Conservation (phyloP, 441 rosid genomes). For the Sinapis alba region DNA sequence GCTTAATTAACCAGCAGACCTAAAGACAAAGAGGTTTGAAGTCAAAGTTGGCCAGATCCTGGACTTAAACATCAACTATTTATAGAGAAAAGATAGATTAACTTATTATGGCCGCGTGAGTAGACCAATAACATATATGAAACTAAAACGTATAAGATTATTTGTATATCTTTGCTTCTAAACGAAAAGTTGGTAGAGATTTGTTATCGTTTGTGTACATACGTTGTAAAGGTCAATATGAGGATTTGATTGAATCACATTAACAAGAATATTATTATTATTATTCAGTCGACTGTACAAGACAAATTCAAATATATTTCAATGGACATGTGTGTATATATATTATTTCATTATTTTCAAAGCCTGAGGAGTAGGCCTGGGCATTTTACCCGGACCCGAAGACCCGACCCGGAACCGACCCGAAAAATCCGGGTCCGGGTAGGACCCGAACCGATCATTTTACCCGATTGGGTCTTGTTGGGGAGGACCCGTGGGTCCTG, state of each 20-base stretch:
- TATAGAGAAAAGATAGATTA: neutral
- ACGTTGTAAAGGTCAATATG: neutral
- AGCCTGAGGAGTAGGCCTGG: neutral
- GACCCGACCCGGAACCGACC: too few relatives aligned
- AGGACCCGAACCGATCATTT: too few relatives aligned
- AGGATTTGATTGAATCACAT: neutral
- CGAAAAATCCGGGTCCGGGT: too few relatives aligned
- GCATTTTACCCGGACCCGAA: too few relatives aligned
- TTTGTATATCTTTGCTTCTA: neutral
- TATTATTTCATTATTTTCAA: neutral
- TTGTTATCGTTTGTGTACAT: neutral
- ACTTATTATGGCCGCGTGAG: neutral
- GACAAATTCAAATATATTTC: neutral
- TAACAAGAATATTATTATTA: neutral
- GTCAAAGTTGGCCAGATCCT: neutral
- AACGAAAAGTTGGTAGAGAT: too few relatives aligned
- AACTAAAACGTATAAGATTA: neutral
- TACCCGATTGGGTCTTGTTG: too few relatives aligned
- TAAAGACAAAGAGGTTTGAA: neutral
- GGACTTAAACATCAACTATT: neutral
- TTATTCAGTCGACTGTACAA: neutral
- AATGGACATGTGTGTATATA: neutral
- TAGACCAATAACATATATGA: neutral
- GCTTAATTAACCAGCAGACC: neutral
- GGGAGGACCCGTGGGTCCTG: too few relatives aligned